A percentile compares a stretch with the other conserved stretches of the same genome.
Conservation (phyloP, 1,139 yeast genomes). For the Yamadazyma kanchanaburiensis region DNA sequence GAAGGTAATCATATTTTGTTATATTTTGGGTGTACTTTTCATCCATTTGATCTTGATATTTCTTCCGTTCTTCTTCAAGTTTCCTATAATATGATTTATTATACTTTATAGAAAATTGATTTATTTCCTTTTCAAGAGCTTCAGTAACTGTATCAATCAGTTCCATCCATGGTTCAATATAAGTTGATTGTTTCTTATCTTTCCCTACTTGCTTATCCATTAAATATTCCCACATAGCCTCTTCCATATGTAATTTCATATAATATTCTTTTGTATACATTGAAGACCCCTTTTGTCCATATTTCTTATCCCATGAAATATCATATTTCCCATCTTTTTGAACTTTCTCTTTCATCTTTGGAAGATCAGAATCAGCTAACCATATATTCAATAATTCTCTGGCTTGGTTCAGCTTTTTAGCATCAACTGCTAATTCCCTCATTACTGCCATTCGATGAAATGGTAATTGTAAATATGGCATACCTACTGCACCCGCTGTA, state of each 20-base stretch:
- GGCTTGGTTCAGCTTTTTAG: conserved; percentile 27
- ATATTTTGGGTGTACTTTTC: conserved; percentile 19
- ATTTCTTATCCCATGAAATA: conserved; percentile 28
- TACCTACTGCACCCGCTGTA: conserved; percentile 28
- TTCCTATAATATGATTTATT: conserved; percentile 2
- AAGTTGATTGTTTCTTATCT: conserved; percentile 1
- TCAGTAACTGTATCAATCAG: conserved; percentile 19
- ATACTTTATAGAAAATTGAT: conserved; percentile 14
- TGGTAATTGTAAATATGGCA: conserved; percentile 31
- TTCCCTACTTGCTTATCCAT: conserved; percentile 9
- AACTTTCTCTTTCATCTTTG: conserved; percentile 6
- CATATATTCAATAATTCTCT: conserved; percentile 22
- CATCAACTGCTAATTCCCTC: conserved; percentile 28
- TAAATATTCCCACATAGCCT: conserved; percentile 33
- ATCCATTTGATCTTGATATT: conserved; percentile 24
- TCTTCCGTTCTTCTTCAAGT: conserved; percentile 12
- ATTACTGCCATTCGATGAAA: conserved; percentile 16
- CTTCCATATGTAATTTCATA: conserved; percentile 19
- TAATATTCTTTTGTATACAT: conserved; percentile 29
- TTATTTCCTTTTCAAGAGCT: conserved; percentile 13
- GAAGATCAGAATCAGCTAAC: conserved; percentile 16
- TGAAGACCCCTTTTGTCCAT: conserved; percentile 20
- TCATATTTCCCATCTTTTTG: conserved; percentile 21
- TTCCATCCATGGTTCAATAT: conserved; percentile 20
- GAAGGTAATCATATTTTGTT: conserved; percentile 14